Conservation (phyloP, 495 filamentous ascomycete genomes). For the Neurospora sp. region DNA sequence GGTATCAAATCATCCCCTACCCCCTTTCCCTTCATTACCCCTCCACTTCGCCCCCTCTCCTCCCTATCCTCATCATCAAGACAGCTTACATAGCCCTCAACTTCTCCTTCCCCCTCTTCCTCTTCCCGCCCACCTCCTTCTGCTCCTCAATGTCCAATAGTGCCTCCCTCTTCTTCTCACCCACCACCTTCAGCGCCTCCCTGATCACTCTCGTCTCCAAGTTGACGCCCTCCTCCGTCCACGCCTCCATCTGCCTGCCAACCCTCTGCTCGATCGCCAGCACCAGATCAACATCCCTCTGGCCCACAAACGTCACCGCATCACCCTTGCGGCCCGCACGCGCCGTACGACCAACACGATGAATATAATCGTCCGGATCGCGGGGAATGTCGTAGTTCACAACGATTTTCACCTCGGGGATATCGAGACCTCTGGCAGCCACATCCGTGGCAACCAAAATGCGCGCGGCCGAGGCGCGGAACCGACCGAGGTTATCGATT, state of each 20-base stretch:
- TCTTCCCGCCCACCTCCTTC: conserved; percentile 71
- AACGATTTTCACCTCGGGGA: conserved; percentile 81
- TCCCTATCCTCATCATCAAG: too few relatives aligned
- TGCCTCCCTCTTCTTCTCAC: conserved; percentile 85
- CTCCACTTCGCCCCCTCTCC: too few relatives aligned
- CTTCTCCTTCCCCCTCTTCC: conserved; percentile 52
- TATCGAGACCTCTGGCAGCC: conserved; percentile 90
- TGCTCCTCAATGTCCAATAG: conserved; percentile 84
- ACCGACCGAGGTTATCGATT: conserved; percentile 77
- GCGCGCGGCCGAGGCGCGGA: conserved; percentile 82
- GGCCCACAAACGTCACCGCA: conserved; percentile 80
- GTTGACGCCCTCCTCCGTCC: conserved; percentile 80
- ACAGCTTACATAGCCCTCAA: conserved; percentile 9
- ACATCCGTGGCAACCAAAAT: conserved; percentile 94
- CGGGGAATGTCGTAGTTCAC: conserved; percentile 93
- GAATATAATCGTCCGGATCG: conserved; percentile 94
- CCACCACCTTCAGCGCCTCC: conserved; percentile 76
- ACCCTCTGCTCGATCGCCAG: conserved; percentile 80
- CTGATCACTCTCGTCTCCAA: conserved; percentile 76
- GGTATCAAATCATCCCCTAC: too few relatives aligned
- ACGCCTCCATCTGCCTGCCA: conserved; percentile 68
- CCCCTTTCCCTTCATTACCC: too few relatives aligned
- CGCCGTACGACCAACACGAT: conserved; percentile 90
- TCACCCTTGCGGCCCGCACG: conserved; percentile 77
- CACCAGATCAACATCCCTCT: conserved; percentile 80